Evolutionary conservation across 2,329 filamentous ascomycete genomes (phyloP).

Genomic region (Dactylonectria macrodidyma): DNA sequence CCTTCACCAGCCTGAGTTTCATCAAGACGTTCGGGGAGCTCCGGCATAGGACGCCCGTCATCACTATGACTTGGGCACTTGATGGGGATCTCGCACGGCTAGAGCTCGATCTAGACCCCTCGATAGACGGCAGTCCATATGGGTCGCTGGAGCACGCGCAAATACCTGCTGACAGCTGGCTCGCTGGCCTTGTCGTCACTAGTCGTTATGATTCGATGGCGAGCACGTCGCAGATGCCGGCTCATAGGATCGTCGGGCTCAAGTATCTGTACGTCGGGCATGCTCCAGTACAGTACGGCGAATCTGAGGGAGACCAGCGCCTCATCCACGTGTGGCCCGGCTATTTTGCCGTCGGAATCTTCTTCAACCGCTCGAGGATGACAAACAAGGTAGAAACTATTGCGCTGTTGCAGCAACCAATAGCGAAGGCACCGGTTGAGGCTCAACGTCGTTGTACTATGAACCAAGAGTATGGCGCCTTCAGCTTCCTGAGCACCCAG

Average conservation of each 20-base stretch:
- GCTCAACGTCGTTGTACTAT: neutral
- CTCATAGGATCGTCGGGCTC: neutral
- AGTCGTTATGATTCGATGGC: neutral
- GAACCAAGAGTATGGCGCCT: neutral
- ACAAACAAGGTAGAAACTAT: neutral
- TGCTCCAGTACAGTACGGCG: neutral
- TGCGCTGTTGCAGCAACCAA: slow-evolving; percentile 1
- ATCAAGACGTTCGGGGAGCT: no score
- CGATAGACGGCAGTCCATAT: no score
- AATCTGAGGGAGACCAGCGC: slow-evolving; percentile 8
- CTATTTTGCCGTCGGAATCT: slow-evolving; percentile 12
- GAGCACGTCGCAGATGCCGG: neutral
- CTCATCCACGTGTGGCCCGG: neutral
- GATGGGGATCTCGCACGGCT: neutral
- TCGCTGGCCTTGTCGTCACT: slow-evolving; percentile 2
- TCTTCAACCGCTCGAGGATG: neutral
- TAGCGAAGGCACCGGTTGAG: neutral
- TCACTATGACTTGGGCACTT: neutral
- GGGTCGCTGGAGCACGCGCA: neutral
- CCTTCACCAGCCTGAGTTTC: no score
- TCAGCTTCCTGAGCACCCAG: neutral
- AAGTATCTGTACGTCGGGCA: neutral
- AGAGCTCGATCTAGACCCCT: neutral
- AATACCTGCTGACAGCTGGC: slow-evolving; percentile 5
- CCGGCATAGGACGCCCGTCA: no score